Conservation (phyloP, 495 filamentous ascomycete species). For the Hypoxylon subgilvum region DNA sequence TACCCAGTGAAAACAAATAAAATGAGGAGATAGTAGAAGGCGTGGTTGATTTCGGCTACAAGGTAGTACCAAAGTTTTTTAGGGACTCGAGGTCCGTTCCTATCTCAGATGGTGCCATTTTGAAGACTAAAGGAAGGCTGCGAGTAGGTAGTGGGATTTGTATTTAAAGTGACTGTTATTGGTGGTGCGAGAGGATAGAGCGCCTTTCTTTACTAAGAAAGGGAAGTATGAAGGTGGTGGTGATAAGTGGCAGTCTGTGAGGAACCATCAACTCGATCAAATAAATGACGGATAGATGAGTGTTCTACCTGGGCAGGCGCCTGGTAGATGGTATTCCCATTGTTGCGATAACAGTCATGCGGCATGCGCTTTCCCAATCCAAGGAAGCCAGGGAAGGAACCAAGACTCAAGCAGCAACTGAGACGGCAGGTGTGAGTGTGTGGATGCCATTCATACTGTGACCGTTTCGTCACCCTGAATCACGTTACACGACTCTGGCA, state of each 20-base stretch:
- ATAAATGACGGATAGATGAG: too few species aligned
- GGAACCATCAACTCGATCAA: too few species aligned
- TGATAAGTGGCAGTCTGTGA: too few species aligned
- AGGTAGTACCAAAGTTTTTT: slow-evolving; percentile 3
- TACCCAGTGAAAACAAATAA: background rate
- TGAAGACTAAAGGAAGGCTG: background rate
- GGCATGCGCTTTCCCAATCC: background rate
- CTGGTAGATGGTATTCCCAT: slow-evolving; percentile 1
- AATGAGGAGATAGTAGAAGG: background rate
- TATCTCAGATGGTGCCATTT: slow-evolving; percentile 15
- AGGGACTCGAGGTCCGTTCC: background rate
- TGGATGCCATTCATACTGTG: slow-evolving; percentile 5
- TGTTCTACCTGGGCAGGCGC: too few species aligned
- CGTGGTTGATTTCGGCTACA: background rate
- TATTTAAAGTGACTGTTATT: background rate
- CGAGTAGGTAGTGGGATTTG: background rate
- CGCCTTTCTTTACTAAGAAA: background rate
- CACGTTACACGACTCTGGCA: background rate
- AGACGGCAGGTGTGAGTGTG: too few species aligned
- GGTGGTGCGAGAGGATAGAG: background rate
- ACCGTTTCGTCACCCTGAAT: background rate
- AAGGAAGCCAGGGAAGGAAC: slow-evolving; percentile 4
- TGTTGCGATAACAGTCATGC: slow-evolving; percentile 1
- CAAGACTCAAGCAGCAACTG: background rate
- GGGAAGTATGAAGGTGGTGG: background rate